These are phyloP conservation scores for Syzygium syzygioides DNA, from an alignment of 441 rosid genomes.

Conservation along the genomic window DNA sequence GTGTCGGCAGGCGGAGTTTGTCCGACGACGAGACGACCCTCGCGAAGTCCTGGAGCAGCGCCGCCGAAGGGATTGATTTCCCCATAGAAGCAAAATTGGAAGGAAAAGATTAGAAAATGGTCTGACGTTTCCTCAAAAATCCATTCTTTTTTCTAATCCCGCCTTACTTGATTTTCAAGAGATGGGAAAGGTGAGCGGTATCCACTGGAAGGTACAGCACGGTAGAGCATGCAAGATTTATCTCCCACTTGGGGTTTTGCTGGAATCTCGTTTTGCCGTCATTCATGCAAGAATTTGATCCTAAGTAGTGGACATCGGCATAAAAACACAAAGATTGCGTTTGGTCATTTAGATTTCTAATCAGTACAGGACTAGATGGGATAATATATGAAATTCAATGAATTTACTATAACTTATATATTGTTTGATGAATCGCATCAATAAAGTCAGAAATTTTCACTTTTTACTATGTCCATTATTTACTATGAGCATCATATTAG, in stretches of 20 bases:
- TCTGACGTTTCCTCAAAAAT: neutral
- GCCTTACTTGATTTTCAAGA: neutral
- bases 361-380: no score
- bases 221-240: neutral
- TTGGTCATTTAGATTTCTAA: no score
- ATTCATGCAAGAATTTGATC: no score
- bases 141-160: neutral
- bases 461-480: no score
- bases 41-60: slow-evolving; percentile 33
- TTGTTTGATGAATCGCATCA: no score
- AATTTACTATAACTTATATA: no score
- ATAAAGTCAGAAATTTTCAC: no score
- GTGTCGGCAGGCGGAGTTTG: slow-evolving; percentile 19
- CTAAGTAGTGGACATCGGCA: no score
- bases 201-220: neutral
- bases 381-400: no score
- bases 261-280: neutral
- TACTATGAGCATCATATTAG: no score
- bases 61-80: slow-evolving; percentile 33
- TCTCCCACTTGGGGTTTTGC: neutral
- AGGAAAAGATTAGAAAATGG: neutral
- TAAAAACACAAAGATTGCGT: no score
- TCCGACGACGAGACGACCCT: slow-evolving; percentile 29
- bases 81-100: slow-evolving; percentile 34
- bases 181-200: neutral